These are phyloP conservation scores for Peltaster fructicola DNA, from an alignment of 2,329 filamentous ascomycete species.

Conservation along the genomic window DNA sequence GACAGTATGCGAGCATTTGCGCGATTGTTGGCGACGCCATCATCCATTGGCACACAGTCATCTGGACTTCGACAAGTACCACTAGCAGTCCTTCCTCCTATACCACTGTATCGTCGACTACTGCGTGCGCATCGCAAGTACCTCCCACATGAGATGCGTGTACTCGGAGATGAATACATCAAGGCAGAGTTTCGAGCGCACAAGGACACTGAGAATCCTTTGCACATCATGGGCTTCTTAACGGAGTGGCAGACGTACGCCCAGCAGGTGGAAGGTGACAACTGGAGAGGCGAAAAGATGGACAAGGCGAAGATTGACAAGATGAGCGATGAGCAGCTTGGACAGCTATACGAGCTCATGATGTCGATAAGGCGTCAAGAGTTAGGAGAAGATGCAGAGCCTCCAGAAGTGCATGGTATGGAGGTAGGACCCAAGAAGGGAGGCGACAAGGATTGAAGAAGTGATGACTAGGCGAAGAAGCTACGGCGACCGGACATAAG, in stretches of 20 bases:
- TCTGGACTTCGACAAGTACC: conserved; percentile 26
- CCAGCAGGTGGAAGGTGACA: conserved; percentile 74
- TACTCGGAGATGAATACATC: conserved; percentile 83
- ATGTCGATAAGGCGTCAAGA: conserved; percentile 49
- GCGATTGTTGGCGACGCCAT: conserved; percentile 18
- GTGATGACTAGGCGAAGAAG: too few relatives aligned
- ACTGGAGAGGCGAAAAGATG: conserved; percentile 70
- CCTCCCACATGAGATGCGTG: conserved; percentile 52
- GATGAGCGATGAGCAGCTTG: conserved; percentile 84
- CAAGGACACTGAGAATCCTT: conserved; percentile 67
- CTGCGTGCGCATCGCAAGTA: conserved; percentile 71
- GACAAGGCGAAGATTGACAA: conserved; percentile 73
- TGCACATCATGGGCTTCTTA: conserved; percentile 87
- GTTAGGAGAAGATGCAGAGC: conserved; percentile 27
- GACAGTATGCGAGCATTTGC: conserved; percentile 10
- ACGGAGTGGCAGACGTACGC: conserved; percentile 95
- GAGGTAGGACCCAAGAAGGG: too few relatives aligned
- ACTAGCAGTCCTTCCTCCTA: conserved; percentile 64
- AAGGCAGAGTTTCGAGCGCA: conserved; percentile 86
- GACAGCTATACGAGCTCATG: conserved; percentile 90
- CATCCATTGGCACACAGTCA: conserved; percentile 15
- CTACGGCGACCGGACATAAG: too few relatives aligned
- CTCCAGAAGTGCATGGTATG: too few relatives aligned
- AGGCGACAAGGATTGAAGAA: too few relatives aligned
- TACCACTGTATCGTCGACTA: conserved; percentile 75